Conservation (phyloP, 2,329 filamentous ascomycete species). For the Canariomyces notabilis region DNA sequence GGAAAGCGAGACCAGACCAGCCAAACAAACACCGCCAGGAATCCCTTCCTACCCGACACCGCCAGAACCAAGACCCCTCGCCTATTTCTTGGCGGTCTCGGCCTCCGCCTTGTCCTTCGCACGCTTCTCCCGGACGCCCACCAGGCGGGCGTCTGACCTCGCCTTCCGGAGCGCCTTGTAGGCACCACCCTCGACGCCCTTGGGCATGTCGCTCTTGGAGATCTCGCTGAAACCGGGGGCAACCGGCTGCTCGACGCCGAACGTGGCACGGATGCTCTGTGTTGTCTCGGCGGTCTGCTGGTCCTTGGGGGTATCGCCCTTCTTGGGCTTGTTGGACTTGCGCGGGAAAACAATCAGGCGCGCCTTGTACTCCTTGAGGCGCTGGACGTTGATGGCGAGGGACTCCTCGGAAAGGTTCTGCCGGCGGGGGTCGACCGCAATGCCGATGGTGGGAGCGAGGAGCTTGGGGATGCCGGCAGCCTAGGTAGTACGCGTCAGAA, state of each 20-base stretch:
- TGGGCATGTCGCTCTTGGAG: slow-evolving; percentile 75
- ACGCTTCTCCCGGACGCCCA: slow-evolving; percentile 89
- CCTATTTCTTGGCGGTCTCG: slow-evolving; percentile 81
- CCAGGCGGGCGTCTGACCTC: slow-evolving; percentile 75
- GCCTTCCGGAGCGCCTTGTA: slow-evolving; percentile 81
- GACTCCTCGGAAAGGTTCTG: slow-evolving; percentile 96
- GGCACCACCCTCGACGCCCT: slow-evolving; percentile 72
- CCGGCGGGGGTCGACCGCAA: slow-evolving; percentile 92
- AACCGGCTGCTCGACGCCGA: slow-evolving; percentile 54
- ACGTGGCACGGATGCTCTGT: slow-evolving; percentile 52
- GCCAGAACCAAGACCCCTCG: slow-evolving; percentile 21
- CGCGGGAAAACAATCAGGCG: slow-evolving; percentile 97
- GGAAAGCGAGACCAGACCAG: slow-evolving; percentile 27
- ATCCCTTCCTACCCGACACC: slow-evolving; percentile 23
- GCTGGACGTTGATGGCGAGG: slow-evolving; percentile 89
- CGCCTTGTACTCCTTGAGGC: slow-evolving; percentile 95
- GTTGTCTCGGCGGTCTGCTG: slow-evolving; percentile 64
- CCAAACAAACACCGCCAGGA: slow-evolving; percentile 28
- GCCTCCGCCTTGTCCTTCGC: slow-evolving; percentile 81
- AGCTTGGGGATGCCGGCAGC: slow-evolving; percentile 94
- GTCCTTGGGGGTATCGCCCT: slow-evolving; percentile 69
- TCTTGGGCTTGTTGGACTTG: slow-evolving; percentile 90
- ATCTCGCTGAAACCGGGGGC: slow-evolving; percentile 65
- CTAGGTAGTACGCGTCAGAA: slow-evolving; percentile 39
- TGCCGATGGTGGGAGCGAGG: slow-evolving; percentile 92